These are phyloP conservation scores for Desmodesmus armatus DNA, from an alignment of 139 green algal genomes.

Conservation along the genomic window DNA sequence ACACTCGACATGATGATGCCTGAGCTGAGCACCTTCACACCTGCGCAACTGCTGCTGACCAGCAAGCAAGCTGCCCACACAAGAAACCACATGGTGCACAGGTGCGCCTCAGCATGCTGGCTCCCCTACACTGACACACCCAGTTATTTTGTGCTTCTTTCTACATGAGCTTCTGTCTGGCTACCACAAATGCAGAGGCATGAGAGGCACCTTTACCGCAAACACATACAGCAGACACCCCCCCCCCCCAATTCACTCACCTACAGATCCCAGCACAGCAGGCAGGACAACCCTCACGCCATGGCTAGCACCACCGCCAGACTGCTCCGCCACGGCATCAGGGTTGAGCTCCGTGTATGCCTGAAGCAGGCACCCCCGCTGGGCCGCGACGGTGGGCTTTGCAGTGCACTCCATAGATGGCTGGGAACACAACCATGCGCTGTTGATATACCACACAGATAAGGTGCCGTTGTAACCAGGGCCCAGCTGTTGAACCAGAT, in stretches of 20 bases:
- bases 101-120: too few species aligned
- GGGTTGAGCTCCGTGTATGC: not conserved
- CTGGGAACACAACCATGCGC: not conserved
- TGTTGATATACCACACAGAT: not conserved
- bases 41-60: too few species aligned
- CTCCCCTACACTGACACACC: too few species aligned
- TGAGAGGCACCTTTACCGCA: too few species aligned
- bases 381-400: not conserved
- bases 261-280: slow-evolving; percentile 8
- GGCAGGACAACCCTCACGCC: not conserved
- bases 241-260: not conserved
- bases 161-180: not conserved
- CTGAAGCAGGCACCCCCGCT: not conserved
- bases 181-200: not conserved
- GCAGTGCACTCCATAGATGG: not conserved
- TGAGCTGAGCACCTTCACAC: too few species aligned
- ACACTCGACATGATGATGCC: too few species aligned
- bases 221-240: not conserved
- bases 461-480: slow-evolving; percentile 17
- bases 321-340: slow-evolving; percentile 15
- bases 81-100: too few species aligned
- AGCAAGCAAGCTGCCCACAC: too few species aligned
- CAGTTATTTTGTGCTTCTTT: not conserved
- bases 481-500: not conserved
- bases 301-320: not conserved